Conservation (phyloP, 2,329 filamentous ascomycete species). For the Zalaria sp. region DNA sequence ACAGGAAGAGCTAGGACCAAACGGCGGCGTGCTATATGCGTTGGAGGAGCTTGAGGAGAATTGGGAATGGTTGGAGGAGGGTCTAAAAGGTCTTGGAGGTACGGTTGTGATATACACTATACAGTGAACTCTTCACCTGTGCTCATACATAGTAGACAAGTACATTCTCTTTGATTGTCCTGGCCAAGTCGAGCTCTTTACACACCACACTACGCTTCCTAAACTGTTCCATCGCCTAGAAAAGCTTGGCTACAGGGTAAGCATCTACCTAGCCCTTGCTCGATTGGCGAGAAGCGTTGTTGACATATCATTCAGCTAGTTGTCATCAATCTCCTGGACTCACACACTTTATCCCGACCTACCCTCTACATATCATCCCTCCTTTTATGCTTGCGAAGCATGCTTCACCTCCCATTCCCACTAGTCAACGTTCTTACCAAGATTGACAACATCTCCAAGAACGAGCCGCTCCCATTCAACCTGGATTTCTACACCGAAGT, state of each 20-base stretch:
- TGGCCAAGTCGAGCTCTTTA: constrained; percentile 93
- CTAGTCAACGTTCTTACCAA: constrained; percentile 95
- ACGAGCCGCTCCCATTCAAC: constrained; percentile 75
- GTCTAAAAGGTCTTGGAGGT: constrained; percentile 60
- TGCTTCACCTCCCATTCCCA: constrained; percentile 96
- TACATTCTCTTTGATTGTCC: constrained; percentile 95
- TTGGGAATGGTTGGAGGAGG: constrained; percentile 77
- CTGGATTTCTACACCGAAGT: constrained; percentile 97
- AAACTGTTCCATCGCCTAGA: constrained; percentile 86
- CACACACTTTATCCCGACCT: constrained; percentile 81
- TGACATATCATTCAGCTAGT: constrained; percentile 52
- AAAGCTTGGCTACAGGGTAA: constrained; percentile 81
- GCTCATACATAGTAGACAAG: constrained; percentile 43
- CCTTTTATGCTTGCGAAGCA: constrained; percentile 81
- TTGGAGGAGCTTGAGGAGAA: constrained; percentile 92
- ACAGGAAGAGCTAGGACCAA: constrained; percentile 78
- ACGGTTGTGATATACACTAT: constrained; percentile 8
- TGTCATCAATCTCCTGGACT: constrained; percentile 85
- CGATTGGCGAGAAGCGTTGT: constrained; percentile 5
- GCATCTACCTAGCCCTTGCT: constrained; percentile 18
- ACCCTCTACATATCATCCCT: constrained; percentile 92
- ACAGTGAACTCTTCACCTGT: neutral
- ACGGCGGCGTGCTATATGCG: constrained; percentile 84
- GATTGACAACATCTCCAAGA: constrained; percentile 72
- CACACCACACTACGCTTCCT: constrained; percentile 79